Evolutionary conservation across 2,329 filamentous ascomycete species (phyloP).

Genomic region (Colletotrichum salicis): DNA sequence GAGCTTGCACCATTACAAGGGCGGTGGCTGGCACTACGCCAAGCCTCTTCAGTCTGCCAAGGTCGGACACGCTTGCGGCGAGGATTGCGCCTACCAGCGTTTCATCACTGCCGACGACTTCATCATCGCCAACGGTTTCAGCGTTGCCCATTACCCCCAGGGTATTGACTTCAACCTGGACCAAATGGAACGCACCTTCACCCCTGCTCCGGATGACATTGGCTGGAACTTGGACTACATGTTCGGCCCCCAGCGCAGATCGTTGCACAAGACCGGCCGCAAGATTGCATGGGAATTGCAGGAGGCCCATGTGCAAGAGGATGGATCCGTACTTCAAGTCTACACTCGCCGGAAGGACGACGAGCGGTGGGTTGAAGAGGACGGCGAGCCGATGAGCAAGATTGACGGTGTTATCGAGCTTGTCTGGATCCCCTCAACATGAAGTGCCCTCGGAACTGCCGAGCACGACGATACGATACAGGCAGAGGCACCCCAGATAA

Average conservation of each 20-base stretch:
- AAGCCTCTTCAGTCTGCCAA: constrained; percentile 66
- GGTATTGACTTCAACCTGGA: constrained; percentile 61
- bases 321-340: constrained; percentile 63
- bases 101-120: constrained; percentile 66
- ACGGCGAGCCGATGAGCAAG: constrained; percentile 60
- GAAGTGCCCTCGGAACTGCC: constrained; percentile 16
- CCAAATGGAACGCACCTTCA: constrained; percentile 65
- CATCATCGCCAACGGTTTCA: constrained; percentile 69
- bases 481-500: not conserved
- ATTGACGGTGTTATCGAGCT: constrained; percentile 67
- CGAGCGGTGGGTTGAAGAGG: constrained; percentile 60
- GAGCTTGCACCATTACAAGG: constrained; percentile 73
- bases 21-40: constrained; percentile 66
- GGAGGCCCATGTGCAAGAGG: constrained; percentile 57
- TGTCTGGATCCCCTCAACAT: constrained; percentile 60
- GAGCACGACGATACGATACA: constrained; percentile 32
- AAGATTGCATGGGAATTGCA: constrained; percentile 66
- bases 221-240: constrained; percentile 63
- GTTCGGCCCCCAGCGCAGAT: constrained; percentile 60
- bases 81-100: constrained; percentile 68
- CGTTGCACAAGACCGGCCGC: constrained; percentile 58
- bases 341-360: constrained; percentile 65
- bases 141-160: constrained; percentile 65
- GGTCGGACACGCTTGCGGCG: constrained; percentile 68
- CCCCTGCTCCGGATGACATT: constrained; percentile 57